Base-by-base conservation (phyloP, 345 rosid genomes). In the Brassica incana region DNA sequence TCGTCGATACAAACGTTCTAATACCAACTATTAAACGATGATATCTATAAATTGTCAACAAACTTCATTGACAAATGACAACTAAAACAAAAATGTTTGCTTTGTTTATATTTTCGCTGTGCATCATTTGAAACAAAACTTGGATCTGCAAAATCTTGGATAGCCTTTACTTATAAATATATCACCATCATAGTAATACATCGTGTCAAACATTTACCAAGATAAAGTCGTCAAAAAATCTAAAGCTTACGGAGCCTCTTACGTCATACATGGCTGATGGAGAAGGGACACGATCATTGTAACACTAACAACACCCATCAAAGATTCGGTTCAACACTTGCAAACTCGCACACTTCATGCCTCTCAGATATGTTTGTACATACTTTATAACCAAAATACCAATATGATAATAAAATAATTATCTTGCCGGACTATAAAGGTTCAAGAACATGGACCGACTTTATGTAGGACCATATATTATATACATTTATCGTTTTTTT, bases 401-500 rank as follows among this genome's bases (percentile, higher is more conserved):
- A 56, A 30, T 64, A 45, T 8, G 64, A 70, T 70, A 52, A 62
- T 45, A 52, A 50, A 78, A 32, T 5, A 63, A 9, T 64, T 64
- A 38, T 61, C 76, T 58, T 64, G 71, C 76, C 66, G 72, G 71
- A 43, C 50, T 43, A 10, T 43, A 43, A 43, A 43, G 14, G 50
- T 10, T 43, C 50, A 43, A 43, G 50, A 43, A 43, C 14, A 12
- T 11, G 14, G 50, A 43, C 50, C 50, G 50, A 43, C 50, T 43
- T 10, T 10, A 43, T 43, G 50, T 43, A 43, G 14, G 11, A 32
- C 45, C 45, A 18, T 30, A 43, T 71, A 56, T 33, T 71, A 33
- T 71, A 32, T 67, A 58, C 32, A 67, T 58, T 58, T 69, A 76
- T 67, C 74, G 4, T 36, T 65, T 64, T 8, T n/a, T n/a, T n/a